Base-by-base conservation (phyloP, 2,329 filamentous ascomycete species). In the Xylaria digitata region DNA sequence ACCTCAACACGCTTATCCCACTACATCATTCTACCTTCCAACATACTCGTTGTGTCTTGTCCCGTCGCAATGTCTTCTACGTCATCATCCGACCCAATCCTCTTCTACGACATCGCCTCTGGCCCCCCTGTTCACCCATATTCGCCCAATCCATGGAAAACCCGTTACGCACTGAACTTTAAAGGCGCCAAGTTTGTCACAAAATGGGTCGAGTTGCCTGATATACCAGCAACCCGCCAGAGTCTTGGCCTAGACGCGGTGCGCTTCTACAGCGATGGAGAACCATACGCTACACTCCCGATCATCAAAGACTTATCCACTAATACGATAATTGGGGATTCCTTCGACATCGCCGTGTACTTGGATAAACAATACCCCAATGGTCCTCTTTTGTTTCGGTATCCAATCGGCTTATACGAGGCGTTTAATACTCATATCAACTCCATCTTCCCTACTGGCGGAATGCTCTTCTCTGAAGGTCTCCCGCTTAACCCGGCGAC, bases 321-420 rank as follows among this genome's bases (percentile, higher is more conserved):
- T 0, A 73, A 72, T 5, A 65, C 76, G 0, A 57, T 80, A 0
- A 62, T 90, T 2, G 89, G 89, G 5, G 89, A 91, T 77, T 87
- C 87, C 2, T 89, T 90, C 72, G 89, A 90, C 59, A 91, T 91
- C 66, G 89, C 89, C 6, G 76, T 84, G 30, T 86, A 89, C 71
- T 80, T 91, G 1, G 83, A 90, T 26, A 77, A 81, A 1, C 80
- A 75, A 0, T 88, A 86, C 61, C 85, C 86, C 0, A 64, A 76
- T 34, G 75, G 81, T 0, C 83, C 83, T 1, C 78, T 73, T 52
- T 79, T 90, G 1, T 86, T 90, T 70, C 83, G 83, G 0, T 54
- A 76, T 0, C 52, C 55, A 11, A 78, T 66, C 57, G 70, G 75
- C 3, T 75, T 81, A 15, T 83, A 85, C 71, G 80, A 80, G 6